Base-by-base conservation (phyloP, 2,329 filamentous ascomycete genomes). In the Paracorniculantispora psalliotae region DNA sequence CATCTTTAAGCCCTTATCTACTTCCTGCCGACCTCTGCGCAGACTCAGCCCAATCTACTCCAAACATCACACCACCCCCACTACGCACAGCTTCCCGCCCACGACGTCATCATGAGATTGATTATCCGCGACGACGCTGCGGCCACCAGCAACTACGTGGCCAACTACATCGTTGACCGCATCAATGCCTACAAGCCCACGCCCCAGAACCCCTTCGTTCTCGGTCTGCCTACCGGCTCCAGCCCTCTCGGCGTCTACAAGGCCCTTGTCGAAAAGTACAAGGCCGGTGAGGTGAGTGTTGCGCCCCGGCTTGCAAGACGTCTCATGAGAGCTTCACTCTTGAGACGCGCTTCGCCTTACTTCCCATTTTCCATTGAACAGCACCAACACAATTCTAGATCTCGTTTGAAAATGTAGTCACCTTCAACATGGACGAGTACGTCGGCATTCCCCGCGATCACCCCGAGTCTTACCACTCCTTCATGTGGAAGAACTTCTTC, bases 391-490 rank as follows among this genome's bases (percentile, higher is more conserved):
- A 9, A 7, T 28, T 47, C 70, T 70, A 90, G 69, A 86, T 96
- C 68, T 93, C 90, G 1, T 96, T 96, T 72, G 86, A 88, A 69
- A 84, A 96, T 87, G 90, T 96, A 68, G 83, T 94, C 69, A 96
- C 91, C 26, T 96, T 96, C 80, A 94, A 94, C 75, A 94, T 94
- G 91, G 91, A 96, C 75, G 91, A 96, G 76, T 96, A 96, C 68
- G 89, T 94, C 64, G 89, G 88, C 59, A 83, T 96, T 63, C 87
- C 90, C 35, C 85, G 89, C 67, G 89, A 92, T 67, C 90, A 96
- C 71, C 86, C 90, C 13, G 87, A 94, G 72, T 91, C 87, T 67
- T 96, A 96, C 75, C 91, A 96, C 77, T 90, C 87, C 64, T 96
- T 94, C 79, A 94, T 96, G 91, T 96, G 92, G 83, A 90, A 89